Evolutionary conservation across 208 protist species (phyloP), one percentile per base, ranked within the genome.

Genomic region (Angomonas deanei): DNA sequence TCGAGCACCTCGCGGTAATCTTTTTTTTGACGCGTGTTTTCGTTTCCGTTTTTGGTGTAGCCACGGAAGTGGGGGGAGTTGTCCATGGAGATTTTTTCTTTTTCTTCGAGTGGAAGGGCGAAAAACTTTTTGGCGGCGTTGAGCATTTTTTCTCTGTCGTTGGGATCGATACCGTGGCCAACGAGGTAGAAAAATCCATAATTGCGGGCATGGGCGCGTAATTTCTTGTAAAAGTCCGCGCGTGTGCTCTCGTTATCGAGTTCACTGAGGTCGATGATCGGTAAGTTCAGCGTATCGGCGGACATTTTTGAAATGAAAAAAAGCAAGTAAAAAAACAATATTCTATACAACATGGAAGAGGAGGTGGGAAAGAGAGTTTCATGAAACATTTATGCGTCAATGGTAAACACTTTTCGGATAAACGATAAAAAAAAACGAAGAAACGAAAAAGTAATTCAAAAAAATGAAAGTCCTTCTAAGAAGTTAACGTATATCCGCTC

Each of bases 151-250:
- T 59, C 53, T 5, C 27, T 21, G n/a, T 42, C 30, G 1, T 4
- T n/a, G 30, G 53, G 2, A 28, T 59, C 32, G 3, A 59, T 39
- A 17, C 53, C 53, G 53, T 59, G 53, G 3, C 53, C 53, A 17
- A 59, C 53, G 19, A 59, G 53, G 53, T 59, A 59, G 53, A 59
- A 59, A 28, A 59, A 59, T 19, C 53, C 53, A 23, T 39, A 21
- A 6, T 59, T 19, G 2, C 30, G 24, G 1, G 53, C 53, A 10
- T 39, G 10, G 31, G 30, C 27, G 1, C 53, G 27, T 3, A 59
- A 32, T 28, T 59, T 39, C 17, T 27, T 34, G 19, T 59, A 59
- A 21, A 59, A 59, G 15, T 46, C 27, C 27, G 5, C 31, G 3
- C 53, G 53, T 11, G 53, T 59, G 28, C 34, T 24, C 30, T 34